These are phyloP conservation scores for Aspergillus chevalieri DNA, from an alignment of 2,329 filamentous ascomycete species.

Conservation along the genomic window DNA sequence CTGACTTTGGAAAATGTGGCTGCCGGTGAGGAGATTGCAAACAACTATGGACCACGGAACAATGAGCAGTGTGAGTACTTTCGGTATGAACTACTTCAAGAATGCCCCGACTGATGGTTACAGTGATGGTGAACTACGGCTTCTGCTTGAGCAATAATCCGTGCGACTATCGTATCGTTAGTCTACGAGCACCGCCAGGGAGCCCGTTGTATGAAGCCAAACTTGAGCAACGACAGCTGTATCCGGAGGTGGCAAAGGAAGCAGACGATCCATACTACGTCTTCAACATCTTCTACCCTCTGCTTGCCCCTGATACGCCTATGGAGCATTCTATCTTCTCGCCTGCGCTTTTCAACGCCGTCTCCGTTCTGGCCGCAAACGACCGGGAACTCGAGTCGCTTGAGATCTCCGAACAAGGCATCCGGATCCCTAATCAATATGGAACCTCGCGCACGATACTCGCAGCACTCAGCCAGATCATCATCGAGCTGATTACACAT, in stretches of 20 bases:
- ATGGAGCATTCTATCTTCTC: slow-evolving; percentile 41
- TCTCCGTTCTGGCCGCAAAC: slow-evolving; percentile 38
- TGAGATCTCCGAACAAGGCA: slow-evolving; percentile 24
- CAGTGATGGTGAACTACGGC: slow-evolving; percentile 43
- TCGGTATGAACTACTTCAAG: background rate
- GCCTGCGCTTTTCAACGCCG: slow-evolving; percentile 36
- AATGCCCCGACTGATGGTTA: background rate
- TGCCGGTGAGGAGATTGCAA: slow-evolving; percentile 53
- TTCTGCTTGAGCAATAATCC: slow-evolving; percentile 40
- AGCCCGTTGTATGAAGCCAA: slow-evolving; percentile 34
- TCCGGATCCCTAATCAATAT: slow-evolving; percentile 25
- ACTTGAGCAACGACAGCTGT: slow-evolving; percentile 27
- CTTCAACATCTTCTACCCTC: slow-evolving; percentile 41
- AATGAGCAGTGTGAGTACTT: slow-evolving; percentile 55
- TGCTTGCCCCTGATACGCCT: slow-evolving; percentile 23
- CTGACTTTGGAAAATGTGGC: slow-evolving; percentile 42
- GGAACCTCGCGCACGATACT: slow-evolving; percentile 34
- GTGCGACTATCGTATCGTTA: slow-evolving; percentile 40
- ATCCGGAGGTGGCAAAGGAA: slow-evolving; percentile 24
- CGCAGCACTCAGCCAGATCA: slow-evolving; percentile 37
- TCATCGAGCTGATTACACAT: slow-evolving; percentile 36
- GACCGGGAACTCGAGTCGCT: slow-evolving; percentile 34
- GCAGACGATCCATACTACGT: slow-evolving; percentile 37
- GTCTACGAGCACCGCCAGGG: slow-evolving; percentile 32
- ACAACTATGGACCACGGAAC: slow-evolving; percentile 71